Evolutionary conservation across 1,284 basidiomycete species (phyloP).

Genomic region (Austropuccinia psidii): DNA sequence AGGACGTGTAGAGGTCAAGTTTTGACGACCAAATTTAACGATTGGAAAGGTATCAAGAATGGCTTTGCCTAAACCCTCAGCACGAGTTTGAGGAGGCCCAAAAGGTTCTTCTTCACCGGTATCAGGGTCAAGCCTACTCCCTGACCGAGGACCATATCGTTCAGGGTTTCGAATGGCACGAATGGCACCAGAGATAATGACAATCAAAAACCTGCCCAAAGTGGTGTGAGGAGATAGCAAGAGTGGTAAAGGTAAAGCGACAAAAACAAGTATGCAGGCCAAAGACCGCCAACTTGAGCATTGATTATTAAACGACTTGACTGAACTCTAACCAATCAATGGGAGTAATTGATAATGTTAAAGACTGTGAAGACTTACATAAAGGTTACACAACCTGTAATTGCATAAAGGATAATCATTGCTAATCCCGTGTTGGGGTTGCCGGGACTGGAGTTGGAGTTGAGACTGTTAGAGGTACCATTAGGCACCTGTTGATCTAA

Average conservation of each 20-base stretch:
- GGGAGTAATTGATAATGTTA: slow-evolving; percentile 53
- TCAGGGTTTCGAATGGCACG: slow-evolving; percentile 80
- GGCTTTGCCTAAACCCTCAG: slow-evolving; percentile 71
- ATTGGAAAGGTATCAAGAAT: slow-evolving; percentile 89
- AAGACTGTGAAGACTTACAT: slow-evolving; percentile 73
- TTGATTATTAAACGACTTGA: neutral
- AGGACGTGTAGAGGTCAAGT: too few species aligned
- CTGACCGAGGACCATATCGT: slow-evolving; percentile 66
- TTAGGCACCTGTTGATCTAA: slow-evolving; percentile 10
- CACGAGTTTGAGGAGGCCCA: slow-evolving; percentile 59
- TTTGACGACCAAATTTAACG: slow-evolving; percentile 64
- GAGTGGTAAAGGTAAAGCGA: slow-evolving; percentile 13
- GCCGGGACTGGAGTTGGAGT: neutral
- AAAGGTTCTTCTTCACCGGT: slow-evolving; percentile 47
- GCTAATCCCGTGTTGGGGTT: slow-evolving; percentile 68
- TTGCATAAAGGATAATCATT: slow-evolving; percentile 60
- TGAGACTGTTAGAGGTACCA: neutral
- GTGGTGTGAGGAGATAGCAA: slow-evolving; percentile 11
- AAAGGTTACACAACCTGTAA: slow-evolving; percentile 59
- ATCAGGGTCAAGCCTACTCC: slow-evolving; percentile 34
- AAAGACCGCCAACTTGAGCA: slow-evolving; percentile 1
- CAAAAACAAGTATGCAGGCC: slow-evolving; percentile 7
- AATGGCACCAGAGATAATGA: slow-evolving; percentile 52
- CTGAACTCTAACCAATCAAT: slow-evolving; percentile 22
- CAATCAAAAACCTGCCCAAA: slow-evolving; percentile 47